These are phyloP conservation scores for Potentilla sterilis DNA, from an alignment of 306 rosid genomes.

Conservation along the genomic window DNA sequence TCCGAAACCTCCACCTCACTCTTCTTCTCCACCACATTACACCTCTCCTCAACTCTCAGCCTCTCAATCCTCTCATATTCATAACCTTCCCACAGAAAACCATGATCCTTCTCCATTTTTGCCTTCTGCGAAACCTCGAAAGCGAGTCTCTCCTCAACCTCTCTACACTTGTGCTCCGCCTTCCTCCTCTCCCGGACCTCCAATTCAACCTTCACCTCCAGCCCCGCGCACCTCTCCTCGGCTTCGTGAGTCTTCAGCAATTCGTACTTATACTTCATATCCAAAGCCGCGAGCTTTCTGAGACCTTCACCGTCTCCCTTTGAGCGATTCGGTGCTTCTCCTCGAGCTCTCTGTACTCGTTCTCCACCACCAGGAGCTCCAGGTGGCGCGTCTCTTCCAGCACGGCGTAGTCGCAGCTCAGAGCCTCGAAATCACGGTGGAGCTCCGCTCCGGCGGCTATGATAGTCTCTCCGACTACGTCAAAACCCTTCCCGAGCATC, in stretches of 20 bases:
- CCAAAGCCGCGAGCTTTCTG: neutral
- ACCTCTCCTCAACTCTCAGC: neutral
- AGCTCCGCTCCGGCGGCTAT: slow-evolving; percentile 18
- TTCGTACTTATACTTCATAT: neutral
- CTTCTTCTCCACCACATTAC: neutral
- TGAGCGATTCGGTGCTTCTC: neutral
- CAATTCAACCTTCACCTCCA: neutral
- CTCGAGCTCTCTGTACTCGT: neutral
- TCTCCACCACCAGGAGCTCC: slow-evolving; percentile 3
- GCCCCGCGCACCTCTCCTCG: neutral
- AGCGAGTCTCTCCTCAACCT: neutral
- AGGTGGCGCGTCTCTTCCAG: neutral
- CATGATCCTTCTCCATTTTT: neutral
- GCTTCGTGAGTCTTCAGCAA: neutral
- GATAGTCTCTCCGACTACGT: slow-evolving; percentile 25
- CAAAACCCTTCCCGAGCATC: slow-evolving; percentile 14
- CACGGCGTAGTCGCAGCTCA: slow-evolving; percentile 2
- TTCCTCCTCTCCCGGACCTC: neutral
- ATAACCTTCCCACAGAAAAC: neutral
- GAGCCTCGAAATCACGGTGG: slow-evolving; percentile 13
- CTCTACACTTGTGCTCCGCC: neutral
- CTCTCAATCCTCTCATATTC: neutral
- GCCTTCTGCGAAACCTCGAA: neutral
- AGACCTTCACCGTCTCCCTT: neutral
- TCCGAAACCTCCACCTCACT: neutral